Conservation (phyloP, 2,329 filamentous ascomycete genomes). For the Fusarium circinatum region DNA sequence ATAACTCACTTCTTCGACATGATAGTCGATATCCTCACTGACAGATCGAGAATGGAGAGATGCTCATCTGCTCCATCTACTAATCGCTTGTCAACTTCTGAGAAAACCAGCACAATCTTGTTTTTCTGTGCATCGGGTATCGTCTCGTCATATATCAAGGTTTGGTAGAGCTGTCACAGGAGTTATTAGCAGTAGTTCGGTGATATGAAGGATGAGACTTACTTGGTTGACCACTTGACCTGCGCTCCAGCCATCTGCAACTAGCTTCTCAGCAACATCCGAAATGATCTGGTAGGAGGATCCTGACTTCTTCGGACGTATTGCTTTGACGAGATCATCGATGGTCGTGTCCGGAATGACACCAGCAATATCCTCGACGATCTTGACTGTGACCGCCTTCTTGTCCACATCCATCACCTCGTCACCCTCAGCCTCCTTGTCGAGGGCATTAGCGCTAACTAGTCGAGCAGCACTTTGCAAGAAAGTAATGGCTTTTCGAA, state of each 20-base stretch:
- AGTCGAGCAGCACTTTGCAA: slow-evolving; percentile 93
- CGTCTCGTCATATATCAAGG: slow-evolving; percentile 83
- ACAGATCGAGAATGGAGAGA: slow-evolving; percentile 85
- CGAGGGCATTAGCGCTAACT: slow-evolving; percentile 72
- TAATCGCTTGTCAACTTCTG: slow-evolving; percentile 91
- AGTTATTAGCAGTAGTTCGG: slow-evolving; percentile 3
- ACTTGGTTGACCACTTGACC: slow-evolving; percentile 86
- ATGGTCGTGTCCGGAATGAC: slow-evolving; percentile 85
- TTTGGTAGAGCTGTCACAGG: slow-evolving; percentile 75
- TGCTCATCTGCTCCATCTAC: slow-evolving; percentile 97
- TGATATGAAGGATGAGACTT: slow-evolving; percentile 40
- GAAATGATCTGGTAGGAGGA: slow-evolving; percentile 79
- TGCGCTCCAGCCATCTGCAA: slow-evolving; percentile 97
- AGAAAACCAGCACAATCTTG: slow-evolving; percentile 88
- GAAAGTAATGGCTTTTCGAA: slow-evolving; percentile 96
- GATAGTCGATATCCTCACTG: slow-evolving; percentile 82
- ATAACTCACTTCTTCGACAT: slow-evolving; percentile 59
- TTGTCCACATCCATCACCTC: slow-evolving; percentile 71
- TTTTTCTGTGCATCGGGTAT: slow-evolving; percentile 90
- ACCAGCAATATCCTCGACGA: slow-evolving; percentile 94
- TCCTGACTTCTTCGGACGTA: slow-evolving; percentile 75
- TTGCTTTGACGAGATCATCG: slow-evolving; percentile 74
- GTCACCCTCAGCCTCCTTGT: slow-evolving; percentile 61
- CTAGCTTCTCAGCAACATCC: slow-evolving; percentile 85
- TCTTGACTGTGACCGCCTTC: slow-evolving; percentile 76